phyloP scores from a whole-genome alignment of 495 filamentous ascomycete genomes.

The Trichoderma reesei region DNA sequence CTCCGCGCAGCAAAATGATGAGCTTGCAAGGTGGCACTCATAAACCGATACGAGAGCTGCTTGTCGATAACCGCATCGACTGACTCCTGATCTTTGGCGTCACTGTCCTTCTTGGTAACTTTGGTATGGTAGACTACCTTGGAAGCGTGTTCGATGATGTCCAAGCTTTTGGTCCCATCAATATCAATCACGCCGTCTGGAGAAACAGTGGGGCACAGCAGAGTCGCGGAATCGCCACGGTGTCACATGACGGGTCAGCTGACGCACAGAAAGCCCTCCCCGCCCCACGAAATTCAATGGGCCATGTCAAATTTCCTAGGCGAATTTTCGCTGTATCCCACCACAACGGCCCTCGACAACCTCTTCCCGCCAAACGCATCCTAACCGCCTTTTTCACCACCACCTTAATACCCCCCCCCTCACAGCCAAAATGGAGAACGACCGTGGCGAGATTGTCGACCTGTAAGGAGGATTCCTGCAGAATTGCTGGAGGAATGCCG shows the following conservation, averaged over 20 bases:
- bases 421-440: constrained; percentile 32
- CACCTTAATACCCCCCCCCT: constrained; percentile 18
- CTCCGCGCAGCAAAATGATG: constrained; percentile 19
- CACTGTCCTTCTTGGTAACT: too few species aligned
- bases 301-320: constrained; percentile 11
- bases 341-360: constrained; percentile 10
- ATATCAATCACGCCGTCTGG: neutral
- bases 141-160: too few species aligned
- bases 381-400: constrained; percentile 18
- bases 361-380: neutral
- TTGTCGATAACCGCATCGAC: too few species aligned
- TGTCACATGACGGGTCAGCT: constrained; percentile 13
- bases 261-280: constrained; percentile 10
- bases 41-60: neutral
- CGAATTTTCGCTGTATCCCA: constrained; percentile 12
- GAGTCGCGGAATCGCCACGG: constrained; percentile 9
- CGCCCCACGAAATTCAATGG: constrained; percentile 16
- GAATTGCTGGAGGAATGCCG: constrained; percentile 1
- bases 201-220: constrained; percentile 12
- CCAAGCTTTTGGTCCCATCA: neutral
- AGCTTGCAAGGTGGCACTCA: neutral
- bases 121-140: neutral
- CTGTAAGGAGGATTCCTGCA: constrained; percentile 53
- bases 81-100: too few species aligned
- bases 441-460: constrained; percentile 82